These are phyloP conservation scores for Reticulascus tulasneorum DNA, from an alignment of 2,329 filamentous ascomycete genomes.

Conservation along the genomic window DNA sequence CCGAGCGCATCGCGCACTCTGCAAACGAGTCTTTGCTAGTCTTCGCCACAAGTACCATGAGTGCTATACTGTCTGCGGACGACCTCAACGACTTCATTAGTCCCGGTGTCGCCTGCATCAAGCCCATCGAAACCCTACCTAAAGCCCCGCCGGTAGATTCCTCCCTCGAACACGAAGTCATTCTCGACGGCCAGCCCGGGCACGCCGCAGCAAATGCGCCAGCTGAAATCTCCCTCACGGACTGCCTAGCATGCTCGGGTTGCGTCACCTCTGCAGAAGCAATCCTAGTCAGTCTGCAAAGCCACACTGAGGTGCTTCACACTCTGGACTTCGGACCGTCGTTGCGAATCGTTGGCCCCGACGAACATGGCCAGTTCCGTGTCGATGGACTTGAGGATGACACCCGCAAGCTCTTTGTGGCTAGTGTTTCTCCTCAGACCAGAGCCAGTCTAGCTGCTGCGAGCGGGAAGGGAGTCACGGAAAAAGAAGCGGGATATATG, in stretches of 20 bases:
- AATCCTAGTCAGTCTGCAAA: slow-evolving; percentile 92
- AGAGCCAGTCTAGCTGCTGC: slow-evolving; percentile 85
- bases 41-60: slow-evolving; percentile 71
- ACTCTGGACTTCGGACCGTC: slow-evolving; percentile 68
- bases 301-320: slow-evolving; percentile 83
- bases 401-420: slow-evolving; percentile 77
- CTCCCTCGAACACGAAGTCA: slow-evolving; percentile 71
- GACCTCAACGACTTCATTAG: slow-evolving; percentile 99
- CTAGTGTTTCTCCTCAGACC: slow-evolving; percentile 88
- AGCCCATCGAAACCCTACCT: slow-evolving; percentile 90
- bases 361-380: slow-evolving; percentile 26
- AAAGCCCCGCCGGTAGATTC: slow-evolving; percentile 43
- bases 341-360: slow-evolving; percentile 33
- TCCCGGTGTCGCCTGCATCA: slow-evolving; percentile 95
- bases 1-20: too few species aligned
- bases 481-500: slow-evolving; percentile 73
- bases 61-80: slow-evolving; percentile 92
- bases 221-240: slow-evolving; percentile 91
- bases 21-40: too few species aligned
- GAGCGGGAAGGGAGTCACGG: slow-evolving; percentile 67
- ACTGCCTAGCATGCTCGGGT: slow-evolving; percentile 94
- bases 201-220: slow-evolving; percentile 53
- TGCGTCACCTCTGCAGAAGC: slow-evolving; percentile 97
- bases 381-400: slow-evolving; percentile 52
- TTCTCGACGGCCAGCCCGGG: slow-evolving; percentile 77